Evolutionary conservation across 192 early-diverging fungal genomes (phyloP).

Genomic region (Entomortierella chlamydospora): DNA sequence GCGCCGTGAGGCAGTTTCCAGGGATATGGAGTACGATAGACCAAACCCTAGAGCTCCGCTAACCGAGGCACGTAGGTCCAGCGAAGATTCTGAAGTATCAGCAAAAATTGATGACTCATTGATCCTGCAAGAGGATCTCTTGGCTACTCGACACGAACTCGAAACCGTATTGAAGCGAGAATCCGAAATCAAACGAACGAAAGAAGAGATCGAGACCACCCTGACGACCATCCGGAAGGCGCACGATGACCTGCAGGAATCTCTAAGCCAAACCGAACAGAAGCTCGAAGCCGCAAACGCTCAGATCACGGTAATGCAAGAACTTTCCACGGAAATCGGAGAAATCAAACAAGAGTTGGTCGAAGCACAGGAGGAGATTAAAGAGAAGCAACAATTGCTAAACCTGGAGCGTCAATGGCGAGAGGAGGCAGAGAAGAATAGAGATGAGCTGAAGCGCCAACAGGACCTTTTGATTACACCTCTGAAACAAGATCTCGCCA

Average conservation of each 20-base stretch:
- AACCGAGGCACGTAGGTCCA: not conserved
- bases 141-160: not conserved
- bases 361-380: constrained; percentile 27
- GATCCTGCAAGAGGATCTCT: not conserved
- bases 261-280: not conserved
- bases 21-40: not conserved
- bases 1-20: not conserved
- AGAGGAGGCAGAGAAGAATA: constrained; percentile 24
- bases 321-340: not conserved
- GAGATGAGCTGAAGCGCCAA: constrained; percentile 14
- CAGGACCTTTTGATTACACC: not conserved
- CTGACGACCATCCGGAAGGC: not conserved
- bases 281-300: constrained; percentile 4
- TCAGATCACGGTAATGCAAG: constrained; percentile 9
- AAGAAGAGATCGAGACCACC: not conserved
- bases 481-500: not conserved
- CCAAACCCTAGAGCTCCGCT: not conserved
- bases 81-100: not conserved
- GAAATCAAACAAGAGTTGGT: constrained; percentile 15
- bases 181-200: not conserved
- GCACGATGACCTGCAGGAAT: constrained; percentile 1
- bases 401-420: constrained; percentile 31
- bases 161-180: constrained; percentile 5
- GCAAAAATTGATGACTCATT: not conserved
- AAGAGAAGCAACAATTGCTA: constrained; percentile 26